Conservation (phyloP, 2,329 filamentous ascomycete genomes). For the Penicillium rolfsii region DNA sequence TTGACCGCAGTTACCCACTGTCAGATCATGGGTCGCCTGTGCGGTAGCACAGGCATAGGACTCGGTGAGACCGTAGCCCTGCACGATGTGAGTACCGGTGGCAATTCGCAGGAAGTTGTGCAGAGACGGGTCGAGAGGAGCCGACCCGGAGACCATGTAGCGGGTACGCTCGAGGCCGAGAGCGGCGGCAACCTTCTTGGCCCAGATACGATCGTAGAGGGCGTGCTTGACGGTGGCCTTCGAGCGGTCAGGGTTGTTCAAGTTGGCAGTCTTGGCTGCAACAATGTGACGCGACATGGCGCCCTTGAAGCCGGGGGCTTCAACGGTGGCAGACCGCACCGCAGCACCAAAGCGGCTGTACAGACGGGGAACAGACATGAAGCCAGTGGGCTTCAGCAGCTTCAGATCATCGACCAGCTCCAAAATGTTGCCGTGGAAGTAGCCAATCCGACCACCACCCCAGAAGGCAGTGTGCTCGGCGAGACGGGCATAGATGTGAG, state of each 20-base stretch:
- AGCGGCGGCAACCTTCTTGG: constrained; percentile 79
- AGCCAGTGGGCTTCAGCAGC: constrained; percentile 75
- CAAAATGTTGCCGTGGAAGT: constrained; percentile 89
- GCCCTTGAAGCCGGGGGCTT: constrained; percentile 79
- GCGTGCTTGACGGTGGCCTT: constrained; percentile 67
- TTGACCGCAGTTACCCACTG: constrained; percentile 78
- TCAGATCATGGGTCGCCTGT: constrained; percentile 72
- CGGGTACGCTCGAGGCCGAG: constrained; percentile 76
- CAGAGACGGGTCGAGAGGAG: constrained; percentile 84
- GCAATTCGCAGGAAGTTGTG: constrained; percentile 87
- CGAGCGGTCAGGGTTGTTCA: constrained; percentile 68
- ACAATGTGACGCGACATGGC: constrained; percentile 79
- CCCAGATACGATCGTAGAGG: constrained; percentile 73
- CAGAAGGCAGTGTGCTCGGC: constrained; percentile 75
- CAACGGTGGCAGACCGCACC: constrained; percentile 76
- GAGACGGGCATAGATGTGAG: constrained; percentile 90
- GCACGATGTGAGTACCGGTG: constrained; percentile 75
- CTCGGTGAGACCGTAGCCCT: constrained; percentile 94
- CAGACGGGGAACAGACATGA: constrained; percentile 87
- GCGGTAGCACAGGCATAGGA: constrained; percentile 77
- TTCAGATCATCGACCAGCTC: constrained; percentile 91
- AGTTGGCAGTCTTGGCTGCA: constrained; percentile 74
- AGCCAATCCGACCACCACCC: constrained; percentile 76
- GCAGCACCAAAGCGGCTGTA: constrained; percentile 88
- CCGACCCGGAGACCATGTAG: constrained; percentile 83